Conservation (phyloP, 441 rosid species). For the Biscutella auriculata region DNA sequence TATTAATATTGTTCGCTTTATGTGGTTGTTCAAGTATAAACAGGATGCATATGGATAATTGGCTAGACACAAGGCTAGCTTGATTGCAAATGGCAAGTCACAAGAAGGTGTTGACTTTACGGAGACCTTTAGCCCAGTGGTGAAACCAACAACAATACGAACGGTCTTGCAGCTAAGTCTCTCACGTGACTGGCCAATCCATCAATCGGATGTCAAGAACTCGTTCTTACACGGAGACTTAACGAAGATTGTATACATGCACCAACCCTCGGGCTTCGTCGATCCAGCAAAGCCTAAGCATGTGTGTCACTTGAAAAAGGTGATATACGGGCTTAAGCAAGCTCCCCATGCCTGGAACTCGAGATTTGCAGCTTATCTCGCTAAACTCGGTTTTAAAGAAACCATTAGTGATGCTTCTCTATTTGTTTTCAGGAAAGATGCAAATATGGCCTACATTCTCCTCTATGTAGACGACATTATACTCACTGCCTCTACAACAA, state of each 20-base stretch:
- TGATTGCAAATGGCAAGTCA: too few species aligned
- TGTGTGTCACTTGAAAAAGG: background rate
- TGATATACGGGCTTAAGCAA: background rate
- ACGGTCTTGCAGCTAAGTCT: too few species aligned
- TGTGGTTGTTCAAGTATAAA: too few species aligned
- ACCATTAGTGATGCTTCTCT: background rate
- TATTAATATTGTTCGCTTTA: too few species aligned
- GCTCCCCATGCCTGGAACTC: background rate
- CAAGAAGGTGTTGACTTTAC: too few species aligned
- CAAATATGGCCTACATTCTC: background rate
- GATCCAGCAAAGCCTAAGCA: background rate
- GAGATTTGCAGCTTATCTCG: background rate
- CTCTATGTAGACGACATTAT: background rate
- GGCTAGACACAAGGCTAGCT: too few species aligned
- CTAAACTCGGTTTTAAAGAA: background rate
- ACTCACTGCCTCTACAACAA: background rate
- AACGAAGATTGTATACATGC: background rate
- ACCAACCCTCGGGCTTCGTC: background rate
- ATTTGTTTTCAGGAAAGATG: fast-evolving
- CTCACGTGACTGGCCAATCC: too few species aligned
- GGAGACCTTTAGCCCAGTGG: too few species aligned
- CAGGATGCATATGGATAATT: too few species aligned
- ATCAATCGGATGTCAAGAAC: background rate
- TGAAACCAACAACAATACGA: too few species aligned
- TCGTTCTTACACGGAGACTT: background rate